phyloP scores from a whole-genome alignment of 2,329 filamentous ascomycete genomes.

The Trichoderma endophyticum region DNA sequence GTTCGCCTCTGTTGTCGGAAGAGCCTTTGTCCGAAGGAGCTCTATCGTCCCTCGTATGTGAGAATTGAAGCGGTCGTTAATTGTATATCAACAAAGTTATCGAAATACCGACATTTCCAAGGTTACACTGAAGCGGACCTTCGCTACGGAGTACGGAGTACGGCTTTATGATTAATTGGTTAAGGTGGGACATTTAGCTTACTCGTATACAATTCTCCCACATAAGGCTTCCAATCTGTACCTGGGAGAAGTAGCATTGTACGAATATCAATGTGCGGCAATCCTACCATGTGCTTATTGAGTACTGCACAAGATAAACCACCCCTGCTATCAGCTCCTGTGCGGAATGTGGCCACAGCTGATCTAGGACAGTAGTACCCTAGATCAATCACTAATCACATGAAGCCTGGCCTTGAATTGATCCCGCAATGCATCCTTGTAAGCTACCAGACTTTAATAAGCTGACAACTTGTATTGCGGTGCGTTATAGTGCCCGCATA shows the following conservation, averaged over 20 bases:
- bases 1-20: background rate
- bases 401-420: background rate
- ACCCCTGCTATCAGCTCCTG: background rate
- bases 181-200: background rate
- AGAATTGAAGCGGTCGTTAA: background rate
- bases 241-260: background rate
- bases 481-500: background rate
- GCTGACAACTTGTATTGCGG: background rate
- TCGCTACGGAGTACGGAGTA: background rate
- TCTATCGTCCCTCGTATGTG: background rate
- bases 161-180: background rate
- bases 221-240: background rate
- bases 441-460: background rate
- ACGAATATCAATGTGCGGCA: background rate
- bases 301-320: background rate
- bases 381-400: background rate
- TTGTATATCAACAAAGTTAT: background rate
- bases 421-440: background rate
- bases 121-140: background rate
- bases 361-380: background rate
- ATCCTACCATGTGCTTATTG: background rate
- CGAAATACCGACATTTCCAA: background rate
- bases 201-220: background rate
- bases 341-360: background rate
- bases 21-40: background rate